Conservation (phyloP, 495 filamentous ascomycete genomes). For the Podospora pseudopauciseta region DNA sequence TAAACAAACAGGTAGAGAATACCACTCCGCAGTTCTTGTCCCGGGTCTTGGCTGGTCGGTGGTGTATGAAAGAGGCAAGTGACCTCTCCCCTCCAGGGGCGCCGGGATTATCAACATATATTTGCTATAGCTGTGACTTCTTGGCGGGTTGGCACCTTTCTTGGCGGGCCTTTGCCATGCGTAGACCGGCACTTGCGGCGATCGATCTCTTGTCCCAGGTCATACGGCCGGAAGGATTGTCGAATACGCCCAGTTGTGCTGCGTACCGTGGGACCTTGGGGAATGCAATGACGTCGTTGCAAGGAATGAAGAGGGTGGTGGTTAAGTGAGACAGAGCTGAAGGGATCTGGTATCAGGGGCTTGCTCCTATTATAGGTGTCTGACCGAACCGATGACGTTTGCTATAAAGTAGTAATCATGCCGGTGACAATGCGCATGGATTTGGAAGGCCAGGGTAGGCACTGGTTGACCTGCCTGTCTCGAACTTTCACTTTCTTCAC, state of each 20-base stretch:
- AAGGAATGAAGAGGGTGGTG: not conserved
- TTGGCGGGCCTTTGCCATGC: not conserved
- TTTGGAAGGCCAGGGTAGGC: not conserved
- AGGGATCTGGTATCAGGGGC: not conserved
- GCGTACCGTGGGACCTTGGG: not conserved
- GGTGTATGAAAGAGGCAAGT: not conserved
- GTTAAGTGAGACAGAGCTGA: not conserved
- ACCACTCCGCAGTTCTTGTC: slow-evolving; percentile 2
- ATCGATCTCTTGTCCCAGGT: too few relatives aligned
- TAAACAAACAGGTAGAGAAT: not conserved
- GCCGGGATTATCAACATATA: not conserved
- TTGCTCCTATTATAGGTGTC: not conserved
- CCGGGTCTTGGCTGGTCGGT: not conserved
- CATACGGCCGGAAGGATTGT: not conserved
- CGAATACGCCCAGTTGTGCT: too few relatives aligned
- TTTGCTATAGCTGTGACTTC: not conserved
- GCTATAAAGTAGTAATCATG: not conserved
- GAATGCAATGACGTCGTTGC: not conserved
- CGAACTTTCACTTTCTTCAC: not conserved
- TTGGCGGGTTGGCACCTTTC: slow-evolving; percentile 2
- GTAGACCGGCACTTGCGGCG: not conserved
- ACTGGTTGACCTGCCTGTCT: not conserved
- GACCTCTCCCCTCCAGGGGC: not conserved
- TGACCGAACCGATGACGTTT: not conserved
- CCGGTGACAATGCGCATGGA: not conserved